Evolutionary conservation across 164 flowering plant genomes (phyloP).

Genomic region (Stephania yunnanensis): DNA sequence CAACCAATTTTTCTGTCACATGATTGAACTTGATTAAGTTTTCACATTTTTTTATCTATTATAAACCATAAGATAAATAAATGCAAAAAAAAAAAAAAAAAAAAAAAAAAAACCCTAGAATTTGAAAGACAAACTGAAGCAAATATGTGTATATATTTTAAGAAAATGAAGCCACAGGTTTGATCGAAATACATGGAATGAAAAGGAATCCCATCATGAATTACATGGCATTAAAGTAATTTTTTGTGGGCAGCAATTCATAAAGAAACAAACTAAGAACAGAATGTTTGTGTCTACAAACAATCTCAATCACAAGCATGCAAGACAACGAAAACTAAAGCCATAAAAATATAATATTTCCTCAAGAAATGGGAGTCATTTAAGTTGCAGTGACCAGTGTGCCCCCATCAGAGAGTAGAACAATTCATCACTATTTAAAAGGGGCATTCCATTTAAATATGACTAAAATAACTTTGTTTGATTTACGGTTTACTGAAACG

Average conservation of each 20-base stretch:
- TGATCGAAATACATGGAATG: neutral
- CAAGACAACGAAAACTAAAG: neutral
- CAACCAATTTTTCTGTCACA: conserved; percentile 78
- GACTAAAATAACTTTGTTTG: neutral
- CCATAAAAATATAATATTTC: neutral
- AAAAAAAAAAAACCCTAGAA: neutral
- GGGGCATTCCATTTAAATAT: neutral
- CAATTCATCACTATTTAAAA: neutral
- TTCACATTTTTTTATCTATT: conserved; percentile 3
- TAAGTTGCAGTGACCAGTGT: neutral
- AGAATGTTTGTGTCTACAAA: neutral
- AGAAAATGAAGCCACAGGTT: neutral
- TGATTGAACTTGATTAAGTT: conserved; percentile 10
- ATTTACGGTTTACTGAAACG: neutral
- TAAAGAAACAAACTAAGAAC: neutral
- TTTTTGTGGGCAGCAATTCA: neutral
- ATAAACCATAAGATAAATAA: neutral
- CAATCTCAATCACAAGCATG: neutral
- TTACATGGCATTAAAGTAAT: neutral
- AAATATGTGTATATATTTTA: neutral
- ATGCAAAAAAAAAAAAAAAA: neutral
- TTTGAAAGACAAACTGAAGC: neutral
- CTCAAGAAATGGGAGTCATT: neutral
- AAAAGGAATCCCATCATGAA: neutral
- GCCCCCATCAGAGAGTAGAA: neutral